phyloP scores from a whole-genome alignment of 164 flowering plant species.

The Aristolochia californica region DNA sequence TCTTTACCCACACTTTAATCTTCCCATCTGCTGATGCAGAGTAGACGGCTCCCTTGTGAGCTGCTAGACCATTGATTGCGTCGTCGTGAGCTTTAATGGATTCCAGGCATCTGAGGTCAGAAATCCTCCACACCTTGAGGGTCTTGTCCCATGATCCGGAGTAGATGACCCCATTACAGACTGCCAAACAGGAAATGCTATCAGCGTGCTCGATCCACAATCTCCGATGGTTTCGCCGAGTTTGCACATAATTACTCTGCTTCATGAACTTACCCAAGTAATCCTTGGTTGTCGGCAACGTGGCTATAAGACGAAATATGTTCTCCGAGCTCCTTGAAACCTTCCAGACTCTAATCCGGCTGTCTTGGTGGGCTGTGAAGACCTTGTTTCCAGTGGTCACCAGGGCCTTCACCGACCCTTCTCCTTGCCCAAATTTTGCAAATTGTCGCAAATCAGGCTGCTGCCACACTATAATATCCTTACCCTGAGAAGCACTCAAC shows the following conservation, averaged over 20 bases:
- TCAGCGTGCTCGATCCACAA: slow-evolving; percentile 98
- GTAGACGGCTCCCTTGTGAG: slow-evolving; percentile 47
- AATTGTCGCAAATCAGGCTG: slow-evolving; percentile 82
- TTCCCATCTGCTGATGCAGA: slow-evolving; percentile 93
- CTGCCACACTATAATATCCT: slow-evolving; percentile 94
- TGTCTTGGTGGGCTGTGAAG: slow-evolving; percentile 91
- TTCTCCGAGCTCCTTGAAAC: slow-evolving; percentile 71
- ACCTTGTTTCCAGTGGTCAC: slow-evolving; percentile 62
- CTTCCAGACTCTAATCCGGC: slow-evolving; percentile 84
- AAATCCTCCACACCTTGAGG: slow-evolving; percentile 79
- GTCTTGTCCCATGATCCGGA: slow-evolving; percentile 99
- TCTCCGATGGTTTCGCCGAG: slow-evolving; percentile 54
- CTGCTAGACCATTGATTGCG: slow-evolving; percentile 64
- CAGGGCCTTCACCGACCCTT: slow-evolving; percentile 81
- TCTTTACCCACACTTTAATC: slow-evolving; percentile 69
- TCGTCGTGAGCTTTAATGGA: slow-evolving; percentile 91
- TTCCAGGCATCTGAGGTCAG: slow-evolving; percentile 80
- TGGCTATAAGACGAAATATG: slow-evolving; percentile 51
- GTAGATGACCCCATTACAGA: slow-evolving; percentile 54
- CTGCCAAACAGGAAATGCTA: slow-evolving; percentile 77
- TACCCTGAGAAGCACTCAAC: slow-evolving; percentile 84
- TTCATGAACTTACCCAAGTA: slow-evolving; percentile 81
- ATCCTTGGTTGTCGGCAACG: slow-evolving; percentile 79
- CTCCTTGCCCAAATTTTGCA: slow-evolving; percentile 78
- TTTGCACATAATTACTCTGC: slow-evolving; percentile 82